Evolutionary conservation across 768 basidiomycete genomes (phyloP).

Genomic region (Hygrophorus russula): DNA sequence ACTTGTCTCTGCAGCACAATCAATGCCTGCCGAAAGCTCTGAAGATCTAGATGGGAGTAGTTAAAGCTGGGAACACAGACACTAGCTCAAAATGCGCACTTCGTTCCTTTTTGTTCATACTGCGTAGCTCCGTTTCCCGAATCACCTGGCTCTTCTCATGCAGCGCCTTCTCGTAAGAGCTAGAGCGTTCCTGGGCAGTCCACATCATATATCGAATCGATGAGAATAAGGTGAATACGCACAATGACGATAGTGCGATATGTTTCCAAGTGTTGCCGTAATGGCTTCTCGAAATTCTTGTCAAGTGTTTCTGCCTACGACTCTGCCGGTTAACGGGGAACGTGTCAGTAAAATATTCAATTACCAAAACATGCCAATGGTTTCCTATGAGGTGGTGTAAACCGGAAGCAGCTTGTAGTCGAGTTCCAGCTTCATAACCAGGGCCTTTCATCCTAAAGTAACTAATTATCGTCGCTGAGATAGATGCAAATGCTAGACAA

Average conservation of each 20-base stretch:
- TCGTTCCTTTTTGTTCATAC: conserved; percentile 76
- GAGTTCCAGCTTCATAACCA: conserved; percentile 67
- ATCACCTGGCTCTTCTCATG: conserved; percentile 80
- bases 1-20: conserved; percentile 77
- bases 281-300: conserved; percentile 79
- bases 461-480: conserved; percentile 2
- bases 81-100: conserved; percentile 36
- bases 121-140: conserved; percentile 73
- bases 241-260: conserved; percentile 70
- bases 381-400: conserved; percentile 88
- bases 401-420: conserved; percentile 78
- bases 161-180: conserved; percentile 71
- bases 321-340: conserved; percentile 4
- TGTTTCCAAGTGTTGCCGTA: conserved; percentile 73
- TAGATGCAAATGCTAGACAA: conserved; percentile 5
- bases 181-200: conserved; percentile 63
- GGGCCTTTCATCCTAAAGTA: conserved; percentile 60
- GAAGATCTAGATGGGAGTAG: conserved; percentile 48
- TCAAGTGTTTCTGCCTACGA: conserved; percentile 73
- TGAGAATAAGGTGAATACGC: conserved; percentile 5
- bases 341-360: conserved; percentile 15
- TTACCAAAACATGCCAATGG: conserved; percentile 83
- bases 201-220: background rate
- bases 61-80: conserved; percentile 1
- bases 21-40: conserved; percentile 79